Evolutionary conservation across 2,329 filamentous ascomycete species (phyloP).

Genomic region (Hypoxylon sp.): DNA sequence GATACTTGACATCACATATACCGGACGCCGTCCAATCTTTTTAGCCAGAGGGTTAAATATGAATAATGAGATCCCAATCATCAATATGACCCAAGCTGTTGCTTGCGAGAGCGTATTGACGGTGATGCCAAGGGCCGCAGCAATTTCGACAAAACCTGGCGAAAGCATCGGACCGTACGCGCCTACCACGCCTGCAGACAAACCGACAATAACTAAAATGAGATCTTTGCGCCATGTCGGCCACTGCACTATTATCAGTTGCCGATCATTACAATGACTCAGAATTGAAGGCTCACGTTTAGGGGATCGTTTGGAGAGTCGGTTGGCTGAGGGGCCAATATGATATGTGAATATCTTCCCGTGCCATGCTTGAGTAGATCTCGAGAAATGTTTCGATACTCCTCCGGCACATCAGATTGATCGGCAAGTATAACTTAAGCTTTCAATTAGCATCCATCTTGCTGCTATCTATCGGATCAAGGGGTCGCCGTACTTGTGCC

Average conservation of each 20-base stretch:
- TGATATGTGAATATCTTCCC: constrained; percentile 55
- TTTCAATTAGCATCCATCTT: constrained; percentile 35
- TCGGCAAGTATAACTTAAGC: constrained; percentile 62
- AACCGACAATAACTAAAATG: constrained; percentile 61
- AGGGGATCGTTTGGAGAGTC: constrained; percentile 65
- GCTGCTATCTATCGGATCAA: neutral
- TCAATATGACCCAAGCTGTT: constrained; percentile 65
- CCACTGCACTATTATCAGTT: constrained; percentile 52
- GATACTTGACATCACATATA: constrained; percentile 63
- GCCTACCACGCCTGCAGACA: constrained; percentile 64
- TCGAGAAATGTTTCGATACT: constrained; percentile 60
- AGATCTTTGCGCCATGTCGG: constrained; percentile 63
- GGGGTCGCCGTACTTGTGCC: constrained; percentile 59
- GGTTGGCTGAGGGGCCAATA: constrained; percentile 62
- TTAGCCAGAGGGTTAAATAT: constrained; percentile 67
- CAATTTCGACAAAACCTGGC: constrained; percentile 64
- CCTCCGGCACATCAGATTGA: constrained; percentile 61
- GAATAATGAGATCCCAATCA: constrained; percentile 64
- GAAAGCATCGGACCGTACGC: constrained; percentile 67
- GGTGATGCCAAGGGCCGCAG: constrained; percentile 60
- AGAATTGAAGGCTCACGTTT: constrained; percentile 55
- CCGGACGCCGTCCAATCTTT: constrained; percentile 64
- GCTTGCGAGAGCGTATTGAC: constrained; percentile 61
- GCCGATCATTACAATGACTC: neutral
- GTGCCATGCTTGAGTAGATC: constrained; percentile 59